Conservation (phyloP, 2,329 filamentous ascomycete species). For the Colletotrichum tamarilloi region DNA sequence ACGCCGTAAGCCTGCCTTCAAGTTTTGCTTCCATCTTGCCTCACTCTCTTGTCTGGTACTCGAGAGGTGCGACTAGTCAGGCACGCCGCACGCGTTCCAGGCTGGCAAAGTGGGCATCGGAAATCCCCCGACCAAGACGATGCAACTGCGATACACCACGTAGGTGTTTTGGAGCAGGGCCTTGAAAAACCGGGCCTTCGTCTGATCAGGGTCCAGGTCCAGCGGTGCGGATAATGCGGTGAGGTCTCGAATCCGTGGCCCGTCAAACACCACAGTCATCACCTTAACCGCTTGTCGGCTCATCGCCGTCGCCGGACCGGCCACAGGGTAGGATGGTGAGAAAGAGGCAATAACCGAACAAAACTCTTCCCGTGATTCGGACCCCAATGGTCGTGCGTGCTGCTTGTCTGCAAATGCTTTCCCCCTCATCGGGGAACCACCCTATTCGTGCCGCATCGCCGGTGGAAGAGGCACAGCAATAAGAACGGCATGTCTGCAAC, state of each 20-base stretch:
- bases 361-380: not conserved
- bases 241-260: not conserved
- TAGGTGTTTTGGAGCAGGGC: conserved; percentile 19
- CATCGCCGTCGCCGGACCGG: not conserved
- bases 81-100: not conserved
- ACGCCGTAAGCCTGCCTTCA: not conserved
- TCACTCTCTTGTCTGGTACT: not conserved
- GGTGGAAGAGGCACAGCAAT: not conserved
- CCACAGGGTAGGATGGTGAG: not conserved
- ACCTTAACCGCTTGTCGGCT: not conserved
- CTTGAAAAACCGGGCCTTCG: conserved; percentile 26
- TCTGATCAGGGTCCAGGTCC: conserved; percentile 23
- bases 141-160: conserved; percentile 18
- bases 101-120: not conserved
- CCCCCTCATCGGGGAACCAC: conserved; percentile 2
- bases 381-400: conserved; percentile 9
- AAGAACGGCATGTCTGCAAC: not conserved
- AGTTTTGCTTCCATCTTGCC: not conserved
- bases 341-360: not conserved
- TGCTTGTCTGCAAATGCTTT: not conserved
- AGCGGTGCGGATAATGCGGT: conserved; percentile 4
- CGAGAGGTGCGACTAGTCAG: not conserved
- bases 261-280: not conserved
- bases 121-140: conserved; percentile 1
- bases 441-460: conserved; percentile 20